Conservation (phyloP, 305 asterid genomes). For the Petunia hybrid region DNA sequence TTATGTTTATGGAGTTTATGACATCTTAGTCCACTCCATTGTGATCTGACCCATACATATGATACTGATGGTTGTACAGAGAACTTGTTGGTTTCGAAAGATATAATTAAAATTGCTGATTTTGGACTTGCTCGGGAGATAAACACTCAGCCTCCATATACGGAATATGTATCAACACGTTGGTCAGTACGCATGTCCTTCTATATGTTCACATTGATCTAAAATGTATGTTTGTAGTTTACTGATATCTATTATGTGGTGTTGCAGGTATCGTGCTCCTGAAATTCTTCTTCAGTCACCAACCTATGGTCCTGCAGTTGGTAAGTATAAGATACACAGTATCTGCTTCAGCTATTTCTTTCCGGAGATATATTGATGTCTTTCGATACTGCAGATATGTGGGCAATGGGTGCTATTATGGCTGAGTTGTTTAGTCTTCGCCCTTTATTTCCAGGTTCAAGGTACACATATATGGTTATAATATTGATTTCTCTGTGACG, state of each 20-base stretch:
- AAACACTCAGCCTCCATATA: constrained; percentile 82
- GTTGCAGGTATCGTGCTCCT: constrained; percentile 98
- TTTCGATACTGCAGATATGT: constrained; percentile 68
- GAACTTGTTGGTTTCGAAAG: constrained; percentile 86
- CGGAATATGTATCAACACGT: constrained; percentile 97
- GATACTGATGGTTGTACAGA: constrained; percentile 54
- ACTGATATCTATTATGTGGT: constrained; percentile 35
- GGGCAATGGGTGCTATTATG: constrained; percentile 99
- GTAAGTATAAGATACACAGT: constrained; percentile 51
- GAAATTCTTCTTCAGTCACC: constrained; percentile 95
- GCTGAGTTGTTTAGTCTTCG: constrained; percentile 89
- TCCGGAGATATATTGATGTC: constrained; percentile 15
- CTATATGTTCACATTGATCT: not conserved
- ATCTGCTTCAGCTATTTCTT: not conserved
- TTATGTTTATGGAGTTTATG: constrained; percentile 25
- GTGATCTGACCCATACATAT: constrained; percentile 25
- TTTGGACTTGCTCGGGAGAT: constrained; percentile 99
- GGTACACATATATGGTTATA: constrained; percentile 50
- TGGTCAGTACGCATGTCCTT: constrained; percentile 60
- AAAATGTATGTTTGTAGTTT: not conserved
- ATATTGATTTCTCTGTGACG: constrained; percentile 11
- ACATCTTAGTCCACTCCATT: not conserved
- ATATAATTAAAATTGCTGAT: constrained; percentile 88
- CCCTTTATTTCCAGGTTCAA: constrained; percentile 92
- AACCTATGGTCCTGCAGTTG: constrained; percentile 89